Evolutionary conservation across 2,329 filamentous ascomycete species (phyloP).

Genomic region (Cordyceps fumosorosea): DNA sequence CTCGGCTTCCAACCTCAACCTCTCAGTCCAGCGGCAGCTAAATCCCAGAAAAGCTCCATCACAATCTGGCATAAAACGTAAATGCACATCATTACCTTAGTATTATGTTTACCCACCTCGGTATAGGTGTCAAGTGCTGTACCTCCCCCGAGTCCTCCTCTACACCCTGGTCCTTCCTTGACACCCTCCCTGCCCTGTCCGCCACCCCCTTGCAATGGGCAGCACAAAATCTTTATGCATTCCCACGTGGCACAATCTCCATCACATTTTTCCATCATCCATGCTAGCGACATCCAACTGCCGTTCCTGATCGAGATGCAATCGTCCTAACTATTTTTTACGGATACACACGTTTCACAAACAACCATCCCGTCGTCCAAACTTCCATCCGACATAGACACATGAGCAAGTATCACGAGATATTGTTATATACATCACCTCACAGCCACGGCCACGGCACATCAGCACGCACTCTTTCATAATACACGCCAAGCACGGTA

Average conservation of each 20-base stretch:
- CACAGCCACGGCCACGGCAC: not conserved
- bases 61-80: too few relatives aligned
- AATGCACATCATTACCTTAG: too few relatives aligned
- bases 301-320: not conserved
- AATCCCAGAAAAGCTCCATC: too few relatives aligned
- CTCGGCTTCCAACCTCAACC: too few relatives aligned
- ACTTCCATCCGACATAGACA: not conserved
- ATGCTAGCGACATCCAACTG: not conserved
- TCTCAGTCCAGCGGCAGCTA: too few relatives aligned
- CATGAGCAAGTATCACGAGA: not conserved
- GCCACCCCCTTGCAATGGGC: not conserved
- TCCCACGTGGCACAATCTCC: slow-evolving; percentile 5
- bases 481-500: not conserved
- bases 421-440: not conserved
- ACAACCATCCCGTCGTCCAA: not conserved
- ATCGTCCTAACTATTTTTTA: not conserved
- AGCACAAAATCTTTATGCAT: not conserved
- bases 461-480: not conserved
- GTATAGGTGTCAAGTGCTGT: not conserved
- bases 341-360: not conserved
- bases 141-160: not conserved
- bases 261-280: not conserved
- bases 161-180: not conserved
- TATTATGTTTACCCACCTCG: not conserved
- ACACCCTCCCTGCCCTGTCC: not conserved